Conservation (phyloP, 768 basidiomycete species). For the Tulasnella sp. region DNA sequence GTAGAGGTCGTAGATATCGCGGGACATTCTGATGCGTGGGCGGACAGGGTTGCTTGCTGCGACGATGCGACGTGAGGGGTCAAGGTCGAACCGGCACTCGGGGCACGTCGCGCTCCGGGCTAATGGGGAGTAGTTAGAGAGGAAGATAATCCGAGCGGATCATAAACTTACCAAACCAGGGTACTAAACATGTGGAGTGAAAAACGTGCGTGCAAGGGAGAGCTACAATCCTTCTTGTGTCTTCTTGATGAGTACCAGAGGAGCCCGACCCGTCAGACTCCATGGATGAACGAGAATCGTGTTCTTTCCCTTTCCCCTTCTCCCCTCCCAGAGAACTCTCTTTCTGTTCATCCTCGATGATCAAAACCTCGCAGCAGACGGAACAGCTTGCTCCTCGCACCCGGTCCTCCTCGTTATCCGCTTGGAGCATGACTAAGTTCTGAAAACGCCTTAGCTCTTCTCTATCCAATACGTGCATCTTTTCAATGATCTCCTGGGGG, state of each 20-base stretch:
- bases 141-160: too few relatives aligned
- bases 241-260: neutral
- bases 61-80: neutral
- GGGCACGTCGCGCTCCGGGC: slow-evolving; percentile 9
- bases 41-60: too few relatives aligned
- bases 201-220: slow-evolving; percentile 20
- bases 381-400: neutral
- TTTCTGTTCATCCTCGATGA: neutral
- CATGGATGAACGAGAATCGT: neutral
- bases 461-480: neutral
- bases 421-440: neutral
- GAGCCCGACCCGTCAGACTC: neutral
- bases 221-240: neutral
- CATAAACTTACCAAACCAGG: neutral
- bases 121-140: neutral
- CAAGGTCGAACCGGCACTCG: slow-evolving; percentile 20
- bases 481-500: neutral
- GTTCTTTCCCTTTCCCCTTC: neutral
- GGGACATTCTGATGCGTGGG: neutral
- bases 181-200: neutral
- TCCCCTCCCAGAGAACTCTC: neutral
- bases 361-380: slow-evolving; percentile 17
- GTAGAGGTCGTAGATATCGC: neutral
- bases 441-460: neutral
- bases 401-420: slow-evolving; percentile 6